Base-by-base conservation (phyloP, 805 yeast genomes). In the Wickerhamiella qilinensis region DNA sequence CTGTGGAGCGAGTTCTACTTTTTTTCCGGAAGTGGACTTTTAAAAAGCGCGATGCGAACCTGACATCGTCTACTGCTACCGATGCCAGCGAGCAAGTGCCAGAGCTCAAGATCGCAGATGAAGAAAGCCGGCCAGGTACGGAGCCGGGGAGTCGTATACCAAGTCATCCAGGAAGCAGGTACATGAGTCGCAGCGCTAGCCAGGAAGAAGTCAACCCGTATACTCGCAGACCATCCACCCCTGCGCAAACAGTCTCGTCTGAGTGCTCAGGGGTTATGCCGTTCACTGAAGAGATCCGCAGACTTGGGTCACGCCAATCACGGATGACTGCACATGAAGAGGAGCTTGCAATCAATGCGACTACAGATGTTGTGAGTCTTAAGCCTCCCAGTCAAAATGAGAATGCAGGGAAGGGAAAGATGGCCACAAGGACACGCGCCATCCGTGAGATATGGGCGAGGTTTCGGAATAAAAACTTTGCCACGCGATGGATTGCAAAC, bases 401-500 rank as follows among this genome's bases (percentile, higher is more conserved):
- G 28, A 5, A 28, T 14, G 30, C n/a, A 28, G n/a, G 7, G 9
- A 11, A 7, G 25, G 11, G 9, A 6, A 7, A 6, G 9, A 6
- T 6, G 25, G 25, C 25, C 6, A 11, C 25, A 22, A 22, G 6
- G 25, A 7, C 15, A 15, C 20, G 33, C 5, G 28, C 25, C n/a
- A 19, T 2, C 28, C 19, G 4, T 8, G 33, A 7, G 4, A 20
- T 18, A 4, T 50, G 54, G 54, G 30, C 33, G 18, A 16, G 20
- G 9, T 33, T 43, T 32, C 46, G 46, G 22, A 29, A 36, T 27
- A 38, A 38, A 38, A 45, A 43, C 33, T 11, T 14, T 12, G 42
- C 36, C 3, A 37, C 42, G 8, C 35, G 17, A 28, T 47, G 39
- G 24, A 15, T 44, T 3, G 39, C 69, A 38, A 79, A 77, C 53